A percentile compares a stretch with the other conserved stretches of the same genome.
These are phyloP conservation scores for Colletotrichum orbiculare DNA, from an alignment of 2,329 filamentous ascomycete genomes.

Conservation along the genomic window DNA sequence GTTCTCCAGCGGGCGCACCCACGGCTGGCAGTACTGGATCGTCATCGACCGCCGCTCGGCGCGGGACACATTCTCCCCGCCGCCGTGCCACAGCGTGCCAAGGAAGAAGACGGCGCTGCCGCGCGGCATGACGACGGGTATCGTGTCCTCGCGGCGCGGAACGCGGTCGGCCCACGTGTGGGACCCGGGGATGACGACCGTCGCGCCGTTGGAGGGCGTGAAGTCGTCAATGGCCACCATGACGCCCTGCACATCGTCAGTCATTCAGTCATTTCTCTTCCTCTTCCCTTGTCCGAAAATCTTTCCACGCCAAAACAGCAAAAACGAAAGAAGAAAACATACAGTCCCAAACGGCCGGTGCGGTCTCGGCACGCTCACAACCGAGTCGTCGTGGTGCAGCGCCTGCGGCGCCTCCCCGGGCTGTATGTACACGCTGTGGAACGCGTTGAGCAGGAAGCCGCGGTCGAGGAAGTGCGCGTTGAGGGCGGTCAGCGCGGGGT, in stretches of 20 bases:
- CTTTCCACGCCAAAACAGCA: too few species aligned
- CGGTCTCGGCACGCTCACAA: conserved; percentile 47
- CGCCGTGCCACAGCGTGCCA: conserved; percentile 51
- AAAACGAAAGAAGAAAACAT: not conserved
- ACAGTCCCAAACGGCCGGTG: conserved; percentile 47
- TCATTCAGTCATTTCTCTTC: not conserved
- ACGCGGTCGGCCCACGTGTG: conserved; percentile 46
- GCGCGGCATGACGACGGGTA: conserved; percentile 47
- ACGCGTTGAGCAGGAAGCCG: conserved; percentile 48
- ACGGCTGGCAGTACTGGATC: conserved; percentile 55
- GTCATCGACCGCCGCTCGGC: conserved; percentile 47
- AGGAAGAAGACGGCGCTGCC: conserved; percentile 50
- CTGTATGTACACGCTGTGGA: conserved; percentile 52
- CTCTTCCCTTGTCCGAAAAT: too few species aligned
- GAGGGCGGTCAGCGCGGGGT: conserved; percentile 49
- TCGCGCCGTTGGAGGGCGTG: conserved; percentile 48
- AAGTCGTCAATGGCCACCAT: conserved; percentile 47
- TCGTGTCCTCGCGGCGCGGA: conserved; percentile 43
- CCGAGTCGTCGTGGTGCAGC: conserved; percentile 48
- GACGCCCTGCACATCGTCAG: conserved; percentile 38
- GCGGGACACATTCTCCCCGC: conserved; percentile 47
- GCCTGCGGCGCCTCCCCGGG: conserved; percentile 51
- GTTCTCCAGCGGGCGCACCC: conserved; percentile 51
- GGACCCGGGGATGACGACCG: conserved; percentile 48
- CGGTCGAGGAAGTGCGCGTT: conserved; percentile 53